Percentiles rank a stretch among this genome's conserved stretches.
Evolutionary conservation across 169 alveolate species (phyloP).

Genomic region (Theileria sp.): DNA sequence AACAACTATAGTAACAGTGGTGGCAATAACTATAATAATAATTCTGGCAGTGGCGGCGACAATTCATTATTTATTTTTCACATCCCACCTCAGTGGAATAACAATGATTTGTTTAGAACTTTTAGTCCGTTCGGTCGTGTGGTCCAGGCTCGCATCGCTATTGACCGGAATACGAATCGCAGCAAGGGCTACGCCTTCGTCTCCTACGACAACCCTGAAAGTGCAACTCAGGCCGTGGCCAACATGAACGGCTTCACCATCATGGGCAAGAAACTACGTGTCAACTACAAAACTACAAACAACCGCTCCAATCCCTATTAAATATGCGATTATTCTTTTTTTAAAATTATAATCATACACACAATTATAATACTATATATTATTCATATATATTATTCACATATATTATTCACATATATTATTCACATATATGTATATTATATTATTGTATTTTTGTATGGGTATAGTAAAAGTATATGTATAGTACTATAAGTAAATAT

Average conservation of each 20-base stretch:
- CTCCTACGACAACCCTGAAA: slow-evolving; percentile 81
- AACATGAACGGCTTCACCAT: slow-evolving; percentile 87
- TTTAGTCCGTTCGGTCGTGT: slow-evolving; percentile 85
- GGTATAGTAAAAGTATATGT: too few relatives aligned
- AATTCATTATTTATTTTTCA: slow-evolving; percentile 84
- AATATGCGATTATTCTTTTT: neutral
- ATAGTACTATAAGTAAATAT: neutral
- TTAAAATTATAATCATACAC: neutral
- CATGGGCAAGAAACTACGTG: slow-evolving; percentile 83
- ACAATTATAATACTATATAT: neutral
- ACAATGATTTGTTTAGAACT: slow-evolving; percentile 78
- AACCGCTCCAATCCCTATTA: neutral
- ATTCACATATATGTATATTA: neutral
- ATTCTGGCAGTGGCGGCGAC: neutral
- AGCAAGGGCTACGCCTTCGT: slow-evolving; percentile 90
- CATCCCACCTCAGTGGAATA: slow-evolving; percentile 90
- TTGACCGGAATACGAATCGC: slow-evolving; percentile 85
- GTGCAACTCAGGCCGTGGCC: slow-evolving; percentile 87
- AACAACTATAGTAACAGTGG: slow-evolving; percentile 15
- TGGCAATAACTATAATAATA: slow-evolving; percentile 45
- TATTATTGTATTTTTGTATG: too few relatives aligned
- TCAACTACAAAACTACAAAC: slow-evolving; percentile 69
- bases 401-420: neutral
- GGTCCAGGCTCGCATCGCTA: slow-evolving; percentile 86
- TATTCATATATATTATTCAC: neutral